phyloP scores from a whole-genome alignment of 2,329 filamentous ascomycete genomes.

The Colletotrichum liriopes region DNA sequence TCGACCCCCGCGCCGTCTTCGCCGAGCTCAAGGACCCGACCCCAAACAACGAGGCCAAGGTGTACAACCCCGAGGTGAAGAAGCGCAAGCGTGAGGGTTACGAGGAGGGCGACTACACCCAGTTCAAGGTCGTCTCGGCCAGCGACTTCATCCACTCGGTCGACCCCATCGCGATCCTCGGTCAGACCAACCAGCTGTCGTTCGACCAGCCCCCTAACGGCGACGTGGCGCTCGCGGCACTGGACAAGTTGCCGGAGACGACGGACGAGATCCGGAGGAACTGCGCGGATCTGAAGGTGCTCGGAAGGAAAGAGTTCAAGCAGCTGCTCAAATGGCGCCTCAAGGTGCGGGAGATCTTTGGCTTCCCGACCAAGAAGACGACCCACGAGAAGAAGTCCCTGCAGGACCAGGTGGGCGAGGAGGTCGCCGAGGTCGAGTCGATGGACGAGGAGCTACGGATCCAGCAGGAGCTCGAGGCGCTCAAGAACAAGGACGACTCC shows the following conservation, averaged over 20 bases:
- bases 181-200: conserved; percentile 85
- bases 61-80: conserved; percentile 97
- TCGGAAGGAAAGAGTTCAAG: conserved; percentile 96
- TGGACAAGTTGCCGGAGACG: conserved; percentile 89
- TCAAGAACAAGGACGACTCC: conserved; percentile 84
- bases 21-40: conserved; percentile 89
- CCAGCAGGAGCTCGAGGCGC: conserved; percentile 86
- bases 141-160: conserved; percentile 95
- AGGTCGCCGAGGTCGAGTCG: conserved; percentile 85
- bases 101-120: conserved; percentile 93
- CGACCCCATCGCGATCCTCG: conserved; percentile 94
- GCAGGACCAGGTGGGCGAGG: conserved; percentile 68
- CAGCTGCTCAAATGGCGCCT: conserved; percentile 90
- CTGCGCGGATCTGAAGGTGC: conserved; percentile 88
- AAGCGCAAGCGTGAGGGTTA: conserved; percentile 98
- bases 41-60: conserved; percentile 97
- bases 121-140: conserved; percentile 90
- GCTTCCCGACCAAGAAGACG: conserved; percentile 83
- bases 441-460: conserved; percentile 97
- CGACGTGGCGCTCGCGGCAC: conserved; percentile 88
- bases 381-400: conserved; percentile 47
- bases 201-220: conserved; percentile 86
- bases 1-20: conserved; percentile 92
- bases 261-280: conserved; percentile 85
- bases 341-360: conserved; percentile 91